Evolutionary conservation across 1,139 yeast genomes (phyloP).

Genomic region (Spathaspora sp.): DNA sequence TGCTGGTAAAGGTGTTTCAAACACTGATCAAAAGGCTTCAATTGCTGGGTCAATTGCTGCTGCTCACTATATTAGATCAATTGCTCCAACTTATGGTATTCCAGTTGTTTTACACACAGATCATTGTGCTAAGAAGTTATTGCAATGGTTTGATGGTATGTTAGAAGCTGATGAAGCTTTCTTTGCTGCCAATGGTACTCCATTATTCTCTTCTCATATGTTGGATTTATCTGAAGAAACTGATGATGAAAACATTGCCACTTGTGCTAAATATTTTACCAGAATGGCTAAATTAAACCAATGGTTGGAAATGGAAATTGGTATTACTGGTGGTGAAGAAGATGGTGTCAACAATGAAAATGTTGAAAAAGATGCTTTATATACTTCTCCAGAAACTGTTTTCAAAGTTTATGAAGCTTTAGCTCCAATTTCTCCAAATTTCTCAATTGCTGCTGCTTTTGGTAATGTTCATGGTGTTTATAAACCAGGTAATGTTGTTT

Average conservation of each 20-base stretch:
- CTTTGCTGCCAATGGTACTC: constrained; percentile 84
- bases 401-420: constrained; percentile 88
- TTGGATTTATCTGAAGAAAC: constrained; percentile 96
- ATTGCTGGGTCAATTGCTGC: constrained; percentile 97
- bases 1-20: constrained; percentile 98
- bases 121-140: constrained; percentile 97
- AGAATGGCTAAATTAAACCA: constrained; percentile 94
- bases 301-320: constrained; percentile 99
- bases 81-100: constrained; percentile 95
- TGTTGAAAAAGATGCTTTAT: constrained; percentile 82
- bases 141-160: constrained; percentile 99
- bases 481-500: constrained; percentile 97
- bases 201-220: constrained; percentile 98
- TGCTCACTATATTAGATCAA: constrained; percentile 94
- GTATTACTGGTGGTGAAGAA: constrained; percentile 99
- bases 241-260: constrained; percentile 92
- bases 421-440: constrained; percentile 91
- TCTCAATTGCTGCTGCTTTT: constrained; percentile 99
- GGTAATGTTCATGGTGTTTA: constrained; percentile 99
- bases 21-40: constrained; percentile 91
- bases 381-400: constrained; percentile 96
- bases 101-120: constrained; percentile 98
- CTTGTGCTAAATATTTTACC: constrained; percentile 92
- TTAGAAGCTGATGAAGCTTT: constrained; percentile 93
- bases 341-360: constrained; percentile 99